A percentile compares a stretch with the other conserved stretches of the same genome.
These are phyloP conservation scores for Beverwykella pulmonaria DNA, from an alignment of 495 filamentous ascomycete genomes.

Conservation along the genomic window DNA sequence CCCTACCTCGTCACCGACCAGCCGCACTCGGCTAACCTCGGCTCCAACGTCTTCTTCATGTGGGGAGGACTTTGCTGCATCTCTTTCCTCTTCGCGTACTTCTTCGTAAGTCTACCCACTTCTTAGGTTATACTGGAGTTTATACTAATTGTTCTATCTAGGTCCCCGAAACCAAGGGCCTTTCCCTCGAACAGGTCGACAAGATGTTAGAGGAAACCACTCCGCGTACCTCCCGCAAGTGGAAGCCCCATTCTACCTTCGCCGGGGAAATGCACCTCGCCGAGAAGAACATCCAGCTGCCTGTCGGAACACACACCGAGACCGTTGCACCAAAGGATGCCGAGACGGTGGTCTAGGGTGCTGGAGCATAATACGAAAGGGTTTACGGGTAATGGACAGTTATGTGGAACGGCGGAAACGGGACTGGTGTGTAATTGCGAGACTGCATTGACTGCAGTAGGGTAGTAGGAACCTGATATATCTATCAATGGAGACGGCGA, in stretches of 20 bases:
- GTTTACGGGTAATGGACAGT: slow-evolving; percentile 6
- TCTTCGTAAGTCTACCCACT: slow-evolving; percentile 12
- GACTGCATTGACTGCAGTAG: slow-evolving; percentile 13
- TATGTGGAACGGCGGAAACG: slow-evolving; percentile 1
- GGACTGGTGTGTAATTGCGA: background rate
- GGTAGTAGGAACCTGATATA: no score
- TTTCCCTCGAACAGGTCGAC: slow-evolving; percentile 87
- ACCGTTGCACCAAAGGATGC: background rate
- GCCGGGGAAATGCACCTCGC: slow-evolving; percentile 61
- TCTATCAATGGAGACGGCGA: no score
- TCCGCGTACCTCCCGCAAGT: slow-evolving; percentile 68
- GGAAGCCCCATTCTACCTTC: slow-evolving; percentile 72
- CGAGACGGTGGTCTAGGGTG: background rate
- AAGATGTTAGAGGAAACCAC: slow-evolving; percentile 84
- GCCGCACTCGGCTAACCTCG: slow-evolving; percentile 61
- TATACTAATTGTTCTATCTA: background rate
- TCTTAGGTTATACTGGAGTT: background rate
- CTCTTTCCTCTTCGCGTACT: slow-evolving; percentile 48
- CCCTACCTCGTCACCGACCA: slow-evolving; percentile 72
- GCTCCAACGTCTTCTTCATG: slow-evolving; percentile 76
- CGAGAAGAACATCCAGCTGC: slow-evolving; percentile 46
- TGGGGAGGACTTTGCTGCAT: slow-evolving; percentile 71
- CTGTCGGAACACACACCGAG: slow-evolving; percentile 21
- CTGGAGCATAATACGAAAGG: background rate
- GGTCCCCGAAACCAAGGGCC: slow-evolving; percentile 48